Conservation (phyloP, 2,329 filamentous ascomycete species). For the Penicillium fuscoglaucum region DNA sequence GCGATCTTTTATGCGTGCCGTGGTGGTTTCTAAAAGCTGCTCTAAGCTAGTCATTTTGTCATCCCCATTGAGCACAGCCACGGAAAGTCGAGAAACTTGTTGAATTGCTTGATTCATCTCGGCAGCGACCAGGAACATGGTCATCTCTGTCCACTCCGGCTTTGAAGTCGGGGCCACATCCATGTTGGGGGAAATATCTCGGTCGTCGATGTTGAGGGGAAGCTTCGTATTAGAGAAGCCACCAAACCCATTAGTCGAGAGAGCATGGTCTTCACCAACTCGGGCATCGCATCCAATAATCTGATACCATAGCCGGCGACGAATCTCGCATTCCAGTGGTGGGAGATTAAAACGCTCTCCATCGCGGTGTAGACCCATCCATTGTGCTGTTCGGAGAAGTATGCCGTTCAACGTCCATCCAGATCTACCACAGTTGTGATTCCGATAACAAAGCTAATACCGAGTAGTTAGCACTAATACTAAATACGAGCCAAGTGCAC, state of each 20-base stretch:
- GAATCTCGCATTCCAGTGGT: neutral
- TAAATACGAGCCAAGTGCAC: neutral
- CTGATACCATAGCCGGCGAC: neutral
- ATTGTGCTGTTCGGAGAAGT: neutral
- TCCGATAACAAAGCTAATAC: neutral
- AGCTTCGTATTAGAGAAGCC: neutral
- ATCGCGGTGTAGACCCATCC: neutral
- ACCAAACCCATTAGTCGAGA: neutral
- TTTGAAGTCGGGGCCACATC: neutral
- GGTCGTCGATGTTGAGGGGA: neutral
- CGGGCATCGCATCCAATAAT: neutral
- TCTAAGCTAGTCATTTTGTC: neutral
- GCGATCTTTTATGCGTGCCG: neutral
- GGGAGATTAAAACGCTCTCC: neutral
- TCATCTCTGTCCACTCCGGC: neutral
- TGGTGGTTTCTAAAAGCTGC: neutral
- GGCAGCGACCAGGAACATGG: neutral
- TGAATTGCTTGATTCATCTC: neutral
- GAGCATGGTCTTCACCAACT: neutral
- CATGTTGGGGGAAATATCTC: neutral
- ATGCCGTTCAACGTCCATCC: neutral
- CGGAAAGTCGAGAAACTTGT: neutral
- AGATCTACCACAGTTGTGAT: neutral
- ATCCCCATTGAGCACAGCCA: neutral
- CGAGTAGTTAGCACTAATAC: neutral